Evolutionary conservation across 1,284 basidiomycete species (phyloP).

Genomic region (Papiliotrema fonsecae): DNA sequence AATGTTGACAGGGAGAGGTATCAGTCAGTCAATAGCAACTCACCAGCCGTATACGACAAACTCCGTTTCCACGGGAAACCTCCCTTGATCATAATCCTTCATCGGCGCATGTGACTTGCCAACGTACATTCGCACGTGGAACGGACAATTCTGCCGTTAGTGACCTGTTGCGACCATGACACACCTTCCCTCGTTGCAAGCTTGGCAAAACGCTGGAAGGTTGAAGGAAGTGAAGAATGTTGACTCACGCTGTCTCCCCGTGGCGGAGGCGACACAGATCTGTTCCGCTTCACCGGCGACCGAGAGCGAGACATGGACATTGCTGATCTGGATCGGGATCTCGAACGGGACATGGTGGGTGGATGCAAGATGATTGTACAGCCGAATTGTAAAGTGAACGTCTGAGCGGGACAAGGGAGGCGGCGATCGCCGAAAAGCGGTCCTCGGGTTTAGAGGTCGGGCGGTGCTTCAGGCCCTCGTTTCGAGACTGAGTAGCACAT

Average conservation of each 20-base stretch:
- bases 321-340: not conserved
- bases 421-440: too few relatives aligned
- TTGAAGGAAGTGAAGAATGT: not conserved
- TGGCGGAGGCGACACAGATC: not conserved
- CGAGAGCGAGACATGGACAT: not conserved
- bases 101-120: slow-evolving; percentile 38
- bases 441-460: too few relatives aligned
- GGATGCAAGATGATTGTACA: too few relatives aligned
- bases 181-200: not conserved
- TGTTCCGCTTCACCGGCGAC: slow-evolving; percentile 4
- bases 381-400: too few relatives aligned
- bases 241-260: not conserved
- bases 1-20: not conserved
- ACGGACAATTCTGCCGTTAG: slow-evolving; percentile 26
- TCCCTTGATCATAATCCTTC: slow-evolving; percentile 37
- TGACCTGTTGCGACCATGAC: not conserved
- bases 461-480: too few relatives aligned
- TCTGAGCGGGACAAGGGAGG: too few relatives aligned
- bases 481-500: too few relatives aligned
- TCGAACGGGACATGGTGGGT: not conserved
- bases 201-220: not conserved
- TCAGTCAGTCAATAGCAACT: slow-evolving; percentile 6
- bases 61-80: slow-evolving; percentile 34
- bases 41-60: slow-evolving; percentile 42
- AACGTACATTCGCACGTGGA: slow-evolving; percentile 42